phyloP scores from a whole-genome alignment of 768 basidiomycete species.

The Xerocomellus dryophilus region DNA sequence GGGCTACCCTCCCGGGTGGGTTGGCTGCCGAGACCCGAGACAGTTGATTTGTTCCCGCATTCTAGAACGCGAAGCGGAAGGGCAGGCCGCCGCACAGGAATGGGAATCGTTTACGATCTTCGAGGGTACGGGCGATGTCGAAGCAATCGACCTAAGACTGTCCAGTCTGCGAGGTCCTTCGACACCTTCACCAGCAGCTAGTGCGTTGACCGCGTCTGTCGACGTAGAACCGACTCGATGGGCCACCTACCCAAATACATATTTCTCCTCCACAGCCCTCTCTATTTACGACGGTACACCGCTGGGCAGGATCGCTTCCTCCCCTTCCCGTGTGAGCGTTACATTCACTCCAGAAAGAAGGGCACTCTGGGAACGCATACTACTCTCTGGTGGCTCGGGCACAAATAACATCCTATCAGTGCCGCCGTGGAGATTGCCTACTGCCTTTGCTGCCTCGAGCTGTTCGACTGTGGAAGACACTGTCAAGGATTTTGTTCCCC shows the following conservation, averaged over 20 bases:
- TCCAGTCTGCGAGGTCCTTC: neutral
- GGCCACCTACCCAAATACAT: conserved; percentile 58
- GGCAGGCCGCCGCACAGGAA: neutral
- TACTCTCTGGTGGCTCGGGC: conserved; percentile 25
- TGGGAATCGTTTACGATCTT: conserved; percentile 37
- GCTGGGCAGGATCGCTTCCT: conserved; percentile 32
- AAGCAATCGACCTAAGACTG: conserved; percentile 32
- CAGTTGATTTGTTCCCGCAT: conserved; percentile 49
- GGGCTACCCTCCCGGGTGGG: conserved; percentile 81
- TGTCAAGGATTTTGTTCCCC: conserved; percentile 26
- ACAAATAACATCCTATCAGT: neutral
- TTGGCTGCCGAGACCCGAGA: conserved; percentile 49
- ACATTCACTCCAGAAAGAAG: conserved; percentile 38
- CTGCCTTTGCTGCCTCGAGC: conserved; percentile 11
- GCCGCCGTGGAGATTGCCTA: conserved; percentile 26
- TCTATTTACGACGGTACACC: conserved; percentile 45
- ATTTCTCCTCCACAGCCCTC: conserved; percentile 56
- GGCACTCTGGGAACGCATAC: conserved; percentile 40
- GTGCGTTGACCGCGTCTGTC: neutral
- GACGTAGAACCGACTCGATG: conserved; percentile 40
- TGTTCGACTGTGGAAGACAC: neutral
- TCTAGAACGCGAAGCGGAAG: conserved; percentile 29
- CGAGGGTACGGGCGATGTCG: conserved; percentile 36
- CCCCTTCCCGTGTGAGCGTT: conserved; percentile 24
- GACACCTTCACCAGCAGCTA: conserved; percentile 2